Evolutionary conservation across 805 yeast genomes (phyloP), one percentile per base, ranked within the genome.

Genomic region (Saturnispora mendoncae): DNA sequence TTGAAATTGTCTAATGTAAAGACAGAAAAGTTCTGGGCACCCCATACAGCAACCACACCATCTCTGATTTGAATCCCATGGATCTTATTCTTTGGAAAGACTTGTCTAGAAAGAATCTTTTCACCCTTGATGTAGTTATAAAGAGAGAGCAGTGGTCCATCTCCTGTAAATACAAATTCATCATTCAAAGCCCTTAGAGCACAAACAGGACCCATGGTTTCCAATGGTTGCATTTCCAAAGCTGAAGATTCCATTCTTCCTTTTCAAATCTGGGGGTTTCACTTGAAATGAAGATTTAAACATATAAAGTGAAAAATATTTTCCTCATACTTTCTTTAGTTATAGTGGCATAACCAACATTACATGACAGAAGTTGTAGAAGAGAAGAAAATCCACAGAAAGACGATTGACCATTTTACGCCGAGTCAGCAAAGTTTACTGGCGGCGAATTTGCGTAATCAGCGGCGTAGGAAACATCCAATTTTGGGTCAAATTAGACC

Each of bases 371-470:
- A 46, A 30, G 38, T 12, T 5, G 15, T 36, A n/a, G 43, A 38
- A 13, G 36, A 39, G 13, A 54, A 48, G 23, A 36, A 49, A 12
- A 52, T 51, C 13, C 74, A 76, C 49, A 66, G 90, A 53, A 67
- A 87, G 55, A 80, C 86, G 2, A 77, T 81, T 5, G 95, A 84
- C 57, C 84, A 80, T 60, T 88, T 87, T 10, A 77, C 81, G 42
- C 72, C 80, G 20, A 70, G 79, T 70, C 84, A 85, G 2, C 62
- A 84, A 45, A 78, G 83, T 72, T 68, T 64, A 56, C 64, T 60
- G 44, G 72, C 54, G 51, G 72, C 57, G 58, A 75, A 51, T 62
- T 71, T 56, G 37, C 70, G 61, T 32, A 65, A 59, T 49, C 58
- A 54, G 59, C 67, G 56, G 30, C 62, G 61, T 30, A 51, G 45